Conservation (phyloP, 1,284 basidiomycete species). For the Athelia sp. region DNA sequence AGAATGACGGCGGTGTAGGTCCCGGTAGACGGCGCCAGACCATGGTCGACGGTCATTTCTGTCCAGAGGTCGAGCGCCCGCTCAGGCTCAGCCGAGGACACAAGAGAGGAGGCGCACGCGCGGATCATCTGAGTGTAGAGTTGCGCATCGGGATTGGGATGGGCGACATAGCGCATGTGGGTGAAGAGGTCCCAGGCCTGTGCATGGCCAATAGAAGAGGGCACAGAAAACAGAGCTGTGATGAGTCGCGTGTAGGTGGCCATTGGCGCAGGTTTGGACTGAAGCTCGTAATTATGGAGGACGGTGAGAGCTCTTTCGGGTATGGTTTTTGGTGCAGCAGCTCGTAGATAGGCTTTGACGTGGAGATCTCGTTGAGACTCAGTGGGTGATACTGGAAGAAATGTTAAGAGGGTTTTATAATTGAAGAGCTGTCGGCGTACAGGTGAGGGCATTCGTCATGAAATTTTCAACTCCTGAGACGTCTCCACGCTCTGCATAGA, state of each 20-base stretch:
- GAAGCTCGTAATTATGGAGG: constrained; percentile 62
- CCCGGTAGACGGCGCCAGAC: constrained; percentile 58
- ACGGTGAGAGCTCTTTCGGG: constrained; percentile 53
- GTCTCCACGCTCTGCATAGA: constrained; percentile 46
- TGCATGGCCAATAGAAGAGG: constrained; percentile 47
- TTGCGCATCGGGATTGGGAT: constrained; percentile 70
- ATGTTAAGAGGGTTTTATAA: constrained; percentile 4
- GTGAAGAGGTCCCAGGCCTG: constrained; percentile 92
- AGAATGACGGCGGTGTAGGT: constrained; percentile 84
- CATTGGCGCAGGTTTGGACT: constrained; percentile 54
- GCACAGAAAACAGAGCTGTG: constrained; percentile 49
- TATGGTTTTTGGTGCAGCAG: constrained; percentile 34
- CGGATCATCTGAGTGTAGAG: constrained; percentile 88
- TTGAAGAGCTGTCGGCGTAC: constrained; percentile 25
- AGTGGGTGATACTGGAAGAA: constrained; percentile 36
- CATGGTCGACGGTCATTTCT: constrained; percentile 79
- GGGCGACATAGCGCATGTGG: constrained; percentile 94
- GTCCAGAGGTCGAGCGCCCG: constrained; percentile 90
- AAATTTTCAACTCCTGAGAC: constrained; percentile 39
- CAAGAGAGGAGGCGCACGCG: constrained; percentile 65
- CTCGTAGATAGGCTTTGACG: constrained; percentile 52
- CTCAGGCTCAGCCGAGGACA: constrained; percentile 69
- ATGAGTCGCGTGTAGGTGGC: constrained; percentile 64
- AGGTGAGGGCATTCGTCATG: constrained; percentile 35
- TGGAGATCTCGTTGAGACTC: constrained; percentile 63